Base-by-base conservation (phyloP, 805 yeast genomes). In the Schwanniomyces occidentalis region DNA sequence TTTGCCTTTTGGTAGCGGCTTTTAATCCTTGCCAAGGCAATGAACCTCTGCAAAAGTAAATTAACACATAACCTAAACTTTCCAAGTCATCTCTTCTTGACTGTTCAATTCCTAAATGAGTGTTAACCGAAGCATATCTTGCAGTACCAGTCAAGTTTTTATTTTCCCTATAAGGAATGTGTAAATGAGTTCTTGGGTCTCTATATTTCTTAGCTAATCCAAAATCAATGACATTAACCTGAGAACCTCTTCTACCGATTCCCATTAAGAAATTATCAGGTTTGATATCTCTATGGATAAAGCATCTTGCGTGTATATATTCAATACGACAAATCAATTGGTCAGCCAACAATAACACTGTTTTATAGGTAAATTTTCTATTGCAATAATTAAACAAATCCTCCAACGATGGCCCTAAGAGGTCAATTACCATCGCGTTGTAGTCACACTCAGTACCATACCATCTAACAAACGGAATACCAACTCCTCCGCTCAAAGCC, bases 21-120 rank as follows among this genome's bases (percentile, higher is more conserved):
- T 89, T 89, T 54, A 91, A 76, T 4, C 99, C 99, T 66, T 91
- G 99, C 99, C 99, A 91, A 35, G 99, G 99, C 52, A 91, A 77
- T 12, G 95, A 85, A 27, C 99, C 98, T 39, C 95, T 80, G 63
- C 95, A 85, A 59, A 91, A 93, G 65, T 91, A 91, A 50, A 91
- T 86, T 51, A 93, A 73, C 35, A 91, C 97, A 58, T 91, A 91
- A 32, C 96, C 98, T 54, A 91, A 75, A 42, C 93, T 82, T 67
- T 93, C 99, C 51, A 91, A 75, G 61, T 91, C 99, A 64, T 91
- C 99, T 61, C 99, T 80, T 69, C 99, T 81, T 51, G 89, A 81
- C 66, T 91, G 99, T 61, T 91, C 99, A 49, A 91, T 85, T 37
- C 99, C 99, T 60, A 93, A 71, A 65, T 91, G 99, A 22, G 99